Evolutionary conservation across 2,329 filamentous ascomycete species (phyloP).

Genomic region (Chaetothyriales sp.): DNA sequence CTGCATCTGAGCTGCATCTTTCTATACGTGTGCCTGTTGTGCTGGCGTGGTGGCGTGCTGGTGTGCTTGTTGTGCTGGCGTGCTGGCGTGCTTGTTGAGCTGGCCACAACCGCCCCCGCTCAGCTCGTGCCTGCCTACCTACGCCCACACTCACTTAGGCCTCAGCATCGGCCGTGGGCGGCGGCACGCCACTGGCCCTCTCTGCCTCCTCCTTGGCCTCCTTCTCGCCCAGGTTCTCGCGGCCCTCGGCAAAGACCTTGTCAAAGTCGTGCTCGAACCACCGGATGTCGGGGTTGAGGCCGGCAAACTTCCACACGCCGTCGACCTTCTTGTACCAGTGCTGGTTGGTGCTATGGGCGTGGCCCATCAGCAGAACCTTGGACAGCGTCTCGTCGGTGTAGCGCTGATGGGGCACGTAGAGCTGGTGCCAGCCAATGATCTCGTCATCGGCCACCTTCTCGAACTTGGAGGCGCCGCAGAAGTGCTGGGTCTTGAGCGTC

Average conservation of each 20-base stretch:
- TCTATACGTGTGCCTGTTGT: too few relatives aligned
- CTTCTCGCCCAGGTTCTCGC: slow-evolving; percentile 15
- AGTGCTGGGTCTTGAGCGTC: slow-evolving; percentile 51
- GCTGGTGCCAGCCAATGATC: slow-evolving; percentile 20
- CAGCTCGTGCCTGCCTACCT: too few relatives aligned
- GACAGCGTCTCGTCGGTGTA: slow-evolving; percentile 40
- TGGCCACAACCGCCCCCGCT: too few relatives aligned
- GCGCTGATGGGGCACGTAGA: slow-evolving; percentile 46
- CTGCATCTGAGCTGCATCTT: too few relatives aligned
- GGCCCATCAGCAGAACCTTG: slow-evolving; percentile 44
- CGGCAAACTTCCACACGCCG: slow-evolving; percentile 22
- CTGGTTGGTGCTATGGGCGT: slow-evolving; percentile 33
- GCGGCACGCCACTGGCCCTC: slow-evolving; percentile 14
- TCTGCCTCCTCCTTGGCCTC: slow-evolving; percentile 11
- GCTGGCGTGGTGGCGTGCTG: too few relatives aligned
- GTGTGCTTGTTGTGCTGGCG: too few relatives aligned
- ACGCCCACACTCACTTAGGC: not conserved
- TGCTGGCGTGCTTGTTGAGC: too few relatives aligned
- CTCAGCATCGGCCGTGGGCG: not conserved
- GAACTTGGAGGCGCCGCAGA: slow-evolving; percentile 32
- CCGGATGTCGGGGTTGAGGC: slow-evolving; percentile 19
- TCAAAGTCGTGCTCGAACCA: slow-evolving; percentile 21
- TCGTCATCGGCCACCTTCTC: slow-evolving; percentile 17
- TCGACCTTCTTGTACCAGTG: slow-evolving; percentile 22
- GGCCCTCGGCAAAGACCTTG: slow-evolving; percentile 17